Evolutionary conservation across 2,329 filamentous ascomycete species (phyloP).

Genomic region (Ophiostoma ulmi): DNA sequence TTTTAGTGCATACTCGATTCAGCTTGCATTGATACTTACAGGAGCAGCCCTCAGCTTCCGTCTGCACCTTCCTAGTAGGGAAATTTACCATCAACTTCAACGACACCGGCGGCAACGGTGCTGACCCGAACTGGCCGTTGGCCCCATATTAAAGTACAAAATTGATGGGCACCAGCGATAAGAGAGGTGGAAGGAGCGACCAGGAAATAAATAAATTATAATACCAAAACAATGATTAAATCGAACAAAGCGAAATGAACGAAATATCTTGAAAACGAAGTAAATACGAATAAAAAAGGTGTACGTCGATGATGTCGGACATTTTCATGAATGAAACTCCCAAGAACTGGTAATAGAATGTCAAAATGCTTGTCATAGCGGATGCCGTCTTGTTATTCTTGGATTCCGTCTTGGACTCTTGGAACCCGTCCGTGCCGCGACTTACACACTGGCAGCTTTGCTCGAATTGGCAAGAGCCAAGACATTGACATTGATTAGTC

Average conservation of each 20-base stretch:
- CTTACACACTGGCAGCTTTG: slow-evolving; percentile 11
- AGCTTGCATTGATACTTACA: neutral
- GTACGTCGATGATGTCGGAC: neutral
- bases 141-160: neutral
- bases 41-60: neutral
- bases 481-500: slow-evolving; percentile 6
- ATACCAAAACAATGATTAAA: neutral
- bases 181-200: neutral
- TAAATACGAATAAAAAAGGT: neutral
- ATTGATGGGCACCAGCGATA: neutral
- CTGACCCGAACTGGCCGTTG: neutral
- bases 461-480: slow-evolving; percentile 8
- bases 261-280: neutral
- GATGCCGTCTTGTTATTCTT: slow-evolving; percentile 7
- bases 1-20: neutral
- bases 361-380: neutral
- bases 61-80: slow-evolving; percentile 15
- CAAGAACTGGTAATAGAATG: neutral
- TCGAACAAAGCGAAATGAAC: neutral
- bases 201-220: neutral
- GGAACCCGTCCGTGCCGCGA: neutral
- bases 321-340: neutral
- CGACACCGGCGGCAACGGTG: neutral
- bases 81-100: neutral
- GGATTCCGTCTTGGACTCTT: slow-evolving; percentile 7